These are phyloP conservation scores for Quercus robur DNA, from an alignment of 306 rosid genomes.

Conservation along the genomic window DNA sequence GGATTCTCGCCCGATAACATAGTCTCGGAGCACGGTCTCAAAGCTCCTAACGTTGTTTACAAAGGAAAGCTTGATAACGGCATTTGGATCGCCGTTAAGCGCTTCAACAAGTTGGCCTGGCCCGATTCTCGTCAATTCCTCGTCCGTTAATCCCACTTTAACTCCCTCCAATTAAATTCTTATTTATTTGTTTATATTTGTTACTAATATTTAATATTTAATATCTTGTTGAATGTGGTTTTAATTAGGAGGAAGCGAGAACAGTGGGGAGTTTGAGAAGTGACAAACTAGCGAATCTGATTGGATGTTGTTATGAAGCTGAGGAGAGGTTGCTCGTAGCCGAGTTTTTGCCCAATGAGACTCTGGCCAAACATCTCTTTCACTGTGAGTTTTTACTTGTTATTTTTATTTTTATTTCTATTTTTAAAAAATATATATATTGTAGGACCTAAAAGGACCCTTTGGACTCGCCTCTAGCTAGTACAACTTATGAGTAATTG, in stretches of 20 bases:
- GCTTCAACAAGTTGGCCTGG: constrained; percentile 94
- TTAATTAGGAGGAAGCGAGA: constrained; percentile 68
- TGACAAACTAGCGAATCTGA: constrained; percentile 79
- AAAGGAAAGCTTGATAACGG: constrained; percentile 67
- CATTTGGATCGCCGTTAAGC: constrained; percentile 74
- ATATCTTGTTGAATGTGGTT: not conserved
- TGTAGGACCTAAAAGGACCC: too few relatives aligned
- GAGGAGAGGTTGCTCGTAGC: constrained; percentile 87
- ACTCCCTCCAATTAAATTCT: not conserved
- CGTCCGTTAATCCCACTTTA: constrained; percentile 34
- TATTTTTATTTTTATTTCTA: too few relatives aligned
- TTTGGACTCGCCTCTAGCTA: too few relatives aligned
- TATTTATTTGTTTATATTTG: not conserved
- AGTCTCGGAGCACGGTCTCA: constrained; percentile 92
- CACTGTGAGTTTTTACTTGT: constrained; percentile 50
- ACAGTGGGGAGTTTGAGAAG: constrained; percentile 79
- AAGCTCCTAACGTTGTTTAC: constrained; percentile 90
- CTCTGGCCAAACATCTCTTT: constrained; percentile 87
- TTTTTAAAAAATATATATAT: too few relatives aligned
- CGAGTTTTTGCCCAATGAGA: constrained; percentile 85
- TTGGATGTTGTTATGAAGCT: constrained; percentile 86
- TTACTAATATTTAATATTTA: not conserved
- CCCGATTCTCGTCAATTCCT: constrained; percentile 91
- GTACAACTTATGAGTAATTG: too few relatives aligned
- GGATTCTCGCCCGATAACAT: constrained; percentile 77